These are phyloP conservation scores for Phytopythium vexans DNA, from an alignment of 352 stramenopile genomes.

Conservation along the genomic window DNA sequence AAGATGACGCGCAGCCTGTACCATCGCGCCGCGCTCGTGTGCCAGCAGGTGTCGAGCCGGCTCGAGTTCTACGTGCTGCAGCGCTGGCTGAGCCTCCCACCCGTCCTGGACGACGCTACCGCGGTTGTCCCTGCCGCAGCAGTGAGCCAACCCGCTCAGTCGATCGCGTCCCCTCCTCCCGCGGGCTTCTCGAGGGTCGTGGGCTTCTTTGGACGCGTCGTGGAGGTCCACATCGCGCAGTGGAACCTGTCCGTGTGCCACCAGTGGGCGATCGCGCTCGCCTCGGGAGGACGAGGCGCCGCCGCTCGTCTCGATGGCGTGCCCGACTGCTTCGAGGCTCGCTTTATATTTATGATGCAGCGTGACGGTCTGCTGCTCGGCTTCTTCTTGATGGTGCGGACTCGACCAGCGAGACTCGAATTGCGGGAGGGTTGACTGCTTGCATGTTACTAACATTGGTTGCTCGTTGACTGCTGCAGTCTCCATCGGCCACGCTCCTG, in stretches of 20 bases:
- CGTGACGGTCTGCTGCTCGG: constrained; percentile 55
- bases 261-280: constrained; percentile 33
- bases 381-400: constrained; percentile 41
- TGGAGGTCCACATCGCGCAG: constrained; percentile 55
- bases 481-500: constrained; percentile 50
- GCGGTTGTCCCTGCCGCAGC: constrained; percentile 5
- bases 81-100: constrained; percentile 41
- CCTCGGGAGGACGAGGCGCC: constrained; percentile 15
- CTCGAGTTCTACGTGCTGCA: constrained; percentile 55
- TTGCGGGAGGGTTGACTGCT: neutral
- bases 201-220: constrained; percentile 50
- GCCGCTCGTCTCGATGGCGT: constrained; percentile 11
- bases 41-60: constrained; percentile 34
- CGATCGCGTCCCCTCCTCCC: constrained; percentile 8
- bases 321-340: constrained; percentile 37
- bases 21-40: constrained; percentile 33
- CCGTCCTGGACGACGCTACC: constrained; percentile 9
- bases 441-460: neutral
- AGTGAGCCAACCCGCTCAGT: constrained; percentile 3
- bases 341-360: constrained; percentile 70
- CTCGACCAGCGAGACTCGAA: neutral
- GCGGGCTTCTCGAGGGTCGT: constrained; percentile 36
- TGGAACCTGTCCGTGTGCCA: constrained; percentile 69
- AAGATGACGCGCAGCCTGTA: constrained; percentile 55
- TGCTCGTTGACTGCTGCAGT: constrained; percentile 7